These are phyloP conservation scores for Xylaria hypoxylon DNA, from an alignment of 2,329 filamentous ascomycete genomes.

Conservation along the genomic window DNA sequence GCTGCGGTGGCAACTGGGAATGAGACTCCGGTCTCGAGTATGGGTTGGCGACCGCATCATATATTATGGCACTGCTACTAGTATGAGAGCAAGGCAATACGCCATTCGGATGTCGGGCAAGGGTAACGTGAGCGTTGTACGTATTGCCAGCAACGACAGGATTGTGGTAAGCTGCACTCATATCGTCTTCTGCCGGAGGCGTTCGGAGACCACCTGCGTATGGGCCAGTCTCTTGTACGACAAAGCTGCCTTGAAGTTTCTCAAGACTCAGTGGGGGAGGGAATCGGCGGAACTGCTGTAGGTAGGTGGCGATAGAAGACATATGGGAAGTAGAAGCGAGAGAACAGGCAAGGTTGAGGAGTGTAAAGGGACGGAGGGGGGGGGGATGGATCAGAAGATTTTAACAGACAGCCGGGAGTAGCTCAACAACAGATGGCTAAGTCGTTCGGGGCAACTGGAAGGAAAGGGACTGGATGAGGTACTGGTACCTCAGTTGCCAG, in stretches of 20 bases:
- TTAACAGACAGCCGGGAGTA: constrained; percentile 16
- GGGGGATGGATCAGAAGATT: constrained; percentile 27
- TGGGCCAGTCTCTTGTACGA: constrained; percentile 44
- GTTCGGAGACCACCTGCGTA: constrained; percentile 59
- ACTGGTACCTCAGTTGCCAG: constrained; percentile 6
- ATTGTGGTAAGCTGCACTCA: constrained; percentile 65
- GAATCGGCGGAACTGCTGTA: constrained; percentile 45
- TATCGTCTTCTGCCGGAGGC: constrained; percentile 62
- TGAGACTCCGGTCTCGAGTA: constrained; percentile 50
- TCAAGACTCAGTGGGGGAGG: constrained; percentile 40
- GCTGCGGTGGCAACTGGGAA: constrained; percentile 51
- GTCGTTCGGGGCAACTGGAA: constrained; percentile 19
- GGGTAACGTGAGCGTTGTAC: constrained; percentile 59
- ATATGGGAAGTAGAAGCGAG: constrained; percentile 47
- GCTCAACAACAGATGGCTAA: constrained; percentile 25
- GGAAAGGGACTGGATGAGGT: constrained; percentile 29
- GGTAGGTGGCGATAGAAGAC: constrained; percentile 47
- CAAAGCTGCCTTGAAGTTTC: constrained; percentile 42
- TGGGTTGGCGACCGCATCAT: constrained; percentile 50
- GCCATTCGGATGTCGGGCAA: constrained; percentile 55
- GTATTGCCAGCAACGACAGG: constrained; percentile 55
- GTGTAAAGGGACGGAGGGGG: constrained; percentile 24
- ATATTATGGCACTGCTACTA: constrained; percentile 48
- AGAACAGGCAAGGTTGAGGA: constrained; percentile 21
- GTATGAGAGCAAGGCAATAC: constrained; percentile 52